A percentile compares a stretch with the other conserved stretches of the same genome.
phyloP scores from a whole-genome alignment of 1,284 basidiomycete species.

The Tilletiopsis washingtonensis region DNA sequence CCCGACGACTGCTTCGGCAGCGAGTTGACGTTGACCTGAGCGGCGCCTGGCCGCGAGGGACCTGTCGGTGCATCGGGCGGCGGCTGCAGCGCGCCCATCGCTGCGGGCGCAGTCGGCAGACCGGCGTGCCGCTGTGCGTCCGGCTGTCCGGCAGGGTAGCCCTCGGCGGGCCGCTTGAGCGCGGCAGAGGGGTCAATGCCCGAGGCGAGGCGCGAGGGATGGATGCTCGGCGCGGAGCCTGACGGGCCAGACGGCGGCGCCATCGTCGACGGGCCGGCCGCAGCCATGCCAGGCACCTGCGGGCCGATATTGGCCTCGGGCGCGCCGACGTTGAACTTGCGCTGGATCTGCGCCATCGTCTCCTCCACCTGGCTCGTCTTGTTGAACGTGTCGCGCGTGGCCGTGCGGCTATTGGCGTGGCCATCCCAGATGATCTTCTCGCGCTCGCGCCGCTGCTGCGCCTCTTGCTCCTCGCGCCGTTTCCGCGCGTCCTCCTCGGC shows the following conservation, averaged over 20 bases:
- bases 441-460: conserved; percentile 30
- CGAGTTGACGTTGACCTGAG: not conserved
- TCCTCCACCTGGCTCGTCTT: conserved; percentile 19
- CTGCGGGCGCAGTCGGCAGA: not conserved
- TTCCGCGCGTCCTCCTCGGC: conserved; percentile 33
- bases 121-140: not conserved
- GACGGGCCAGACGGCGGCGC: not conserved
- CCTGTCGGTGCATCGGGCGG: not conserved
- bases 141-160: not conserved
- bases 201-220: not conserved
- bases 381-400: conserved; percentile 21
- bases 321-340: conserved; percentile 12
- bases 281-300: conserved; percentile 11
- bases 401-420: conserved; percentile 25
- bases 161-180: not conserved
- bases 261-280: not conserved
- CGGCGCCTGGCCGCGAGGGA: not conserved
- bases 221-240: not conserved
- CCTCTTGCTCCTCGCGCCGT: conserved; percentile 34
- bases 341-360: conserved; percentile 16
- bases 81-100: not conserved
- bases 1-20: conserved; percentile 2
- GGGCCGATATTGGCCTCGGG: conserved; percentile 22
- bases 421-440: conserved; percentile 46
- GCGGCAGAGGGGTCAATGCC: not conserved